These are phyloP conservation scores for Filobasidium floriforme DNA, from an alignment of 768 basidiomycete genomes.

Conservation along the genomic window DNA sequence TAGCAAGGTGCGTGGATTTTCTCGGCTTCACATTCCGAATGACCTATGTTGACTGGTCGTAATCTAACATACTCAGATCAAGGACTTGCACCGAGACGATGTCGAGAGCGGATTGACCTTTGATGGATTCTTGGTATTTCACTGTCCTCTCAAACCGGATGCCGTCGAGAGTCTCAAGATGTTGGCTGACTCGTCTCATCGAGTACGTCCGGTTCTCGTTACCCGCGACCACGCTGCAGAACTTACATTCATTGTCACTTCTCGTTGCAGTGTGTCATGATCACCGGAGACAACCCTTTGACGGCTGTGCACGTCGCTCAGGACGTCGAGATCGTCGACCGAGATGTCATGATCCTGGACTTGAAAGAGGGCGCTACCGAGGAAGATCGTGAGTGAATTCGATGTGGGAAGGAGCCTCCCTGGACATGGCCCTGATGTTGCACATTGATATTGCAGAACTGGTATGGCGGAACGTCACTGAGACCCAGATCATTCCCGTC, in stretches of 20 bases:
- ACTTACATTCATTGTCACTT: neutral
- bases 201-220: slow-evolving; percentile 54
- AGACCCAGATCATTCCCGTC: slow-evolving; percentile 77
- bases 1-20: slow-evolving; percentile 61
- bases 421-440: neutral
- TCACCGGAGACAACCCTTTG: slow-evolving; percentile 96
- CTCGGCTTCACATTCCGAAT: no score
- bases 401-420: neutral
- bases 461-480: slow-evolving; percentile 89
- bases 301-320: slow-evolving; percentile 93
- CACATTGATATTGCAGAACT: slow-evolving; percentile 54
- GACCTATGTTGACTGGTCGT: neutral
- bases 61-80: slow-evolving; percentile 55
- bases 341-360: slow-evolving; percentile 87
- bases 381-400: slow-evolving; percentile 56
- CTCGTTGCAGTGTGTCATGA: slow-evolving; percentile 79
- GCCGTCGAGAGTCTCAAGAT: slow-evolving; percentile 84
- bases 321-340: slow-evolving; percentile 94
- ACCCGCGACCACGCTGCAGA: neutral
- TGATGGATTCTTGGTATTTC: slow-evolving; percentile 97
- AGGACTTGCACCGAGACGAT: slow-evolving; percentile 70
- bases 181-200: slow-evolving; percentile 90
- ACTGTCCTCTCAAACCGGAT: slow-evolving; percentile 91
- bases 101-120: slow-evolving; percentile 74
- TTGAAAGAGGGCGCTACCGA: slow-evolving; percentile 68